phyloP scores from a whole-genome alignment of 371 early-diverging fungal species.

The Parasitella parasitica region DNA sequence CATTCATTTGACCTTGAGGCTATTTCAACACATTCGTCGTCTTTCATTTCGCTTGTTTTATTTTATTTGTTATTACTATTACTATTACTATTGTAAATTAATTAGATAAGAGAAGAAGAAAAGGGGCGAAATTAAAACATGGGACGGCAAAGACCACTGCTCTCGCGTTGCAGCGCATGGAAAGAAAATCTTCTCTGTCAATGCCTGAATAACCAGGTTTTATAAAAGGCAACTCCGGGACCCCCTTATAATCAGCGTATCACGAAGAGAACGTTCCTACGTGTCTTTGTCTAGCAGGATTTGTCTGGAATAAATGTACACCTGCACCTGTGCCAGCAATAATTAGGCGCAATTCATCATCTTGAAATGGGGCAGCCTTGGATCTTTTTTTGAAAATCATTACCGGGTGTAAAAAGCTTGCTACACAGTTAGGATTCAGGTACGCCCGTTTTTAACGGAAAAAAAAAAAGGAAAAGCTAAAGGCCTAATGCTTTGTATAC shows the following conservation, averaged over 20 bases:
- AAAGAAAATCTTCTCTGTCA: background rate
- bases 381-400: too few species aligned
- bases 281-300: background rate
- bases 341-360: background rate
- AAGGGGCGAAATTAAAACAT: background rate
- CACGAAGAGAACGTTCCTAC: background rate
- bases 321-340: background rate
- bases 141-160: background rate
- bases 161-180: background rate
- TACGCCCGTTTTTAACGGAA: too few species aligned
- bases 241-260: background rate
- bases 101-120: background rate
- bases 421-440: too few species aligned
- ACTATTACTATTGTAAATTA: background rate
- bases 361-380: too few species aligned
- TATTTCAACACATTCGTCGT: background rate
- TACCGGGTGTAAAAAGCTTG: too few species aligned
- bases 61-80: too few species aligned
- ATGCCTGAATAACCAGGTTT: background rate
- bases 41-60: background rate
- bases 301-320: background rate
- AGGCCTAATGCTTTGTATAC: too few species aligned
- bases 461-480: too few species aligned
- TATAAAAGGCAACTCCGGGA: background rate
- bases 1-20: background rate